Evolutionary conservation across 2,329 filamentous ascomycete species (phyloP).

Genomic region (Calonectria pteridis): DNA sequence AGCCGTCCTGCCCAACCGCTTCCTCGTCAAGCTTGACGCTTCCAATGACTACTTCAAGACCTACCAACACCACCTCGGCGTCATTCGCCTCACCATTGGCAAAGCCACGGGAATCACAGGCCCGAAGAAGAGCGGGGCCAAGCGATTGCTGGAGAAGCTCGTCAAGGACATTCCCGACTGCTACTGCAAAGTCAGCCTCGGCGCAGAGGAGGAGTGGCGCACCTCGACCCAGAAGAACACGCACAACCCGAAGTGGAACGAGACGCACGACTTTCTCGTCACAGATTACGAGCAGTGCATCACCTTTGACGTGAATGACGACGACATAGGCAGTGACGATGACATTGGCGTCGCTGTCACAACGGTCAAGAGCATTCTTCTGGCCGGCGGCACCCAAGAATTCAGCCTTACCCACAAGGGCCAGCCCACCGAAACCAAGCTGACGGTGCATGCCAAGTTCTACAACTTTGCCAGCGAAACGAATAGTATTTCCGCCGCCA

Average conservation of each 20-base stretch:
- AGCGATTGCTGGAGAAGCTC: conserved; percentile 36
- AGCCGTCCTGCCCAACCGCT: conserved; percentile 44
- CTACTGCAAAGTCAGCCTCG: conserved; percentile 39
- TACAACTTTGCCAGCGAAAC: conserved; percentile 37
- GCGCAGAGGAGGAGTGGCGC: conserved; percentile 41
- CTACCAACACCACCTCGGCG: conserved; percentile 40
- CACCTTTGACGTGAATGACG: conserved; percentile 38
- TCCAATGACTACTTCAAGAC: conserved; percentile 46
- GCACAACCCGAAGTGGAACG: conserved; percentile 41
- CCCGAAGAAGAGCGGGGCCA: conserved; percentile 41
- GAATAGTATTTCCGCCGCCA: conserved; percentile 32
- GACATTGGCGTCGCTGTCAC: conserved; percentile 40
- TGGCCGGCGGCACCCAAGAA: conserved; percentile 36
- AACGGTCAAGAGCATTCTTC: conserved; percentile 39
- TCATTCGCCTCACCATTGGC: conserved; percentile 40
- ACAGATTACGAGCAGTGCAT: conserved; percentile 42
- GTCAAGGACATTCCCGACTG: conserved; percentile 43
- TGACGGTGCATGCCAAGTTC: conserved; percentile 40
- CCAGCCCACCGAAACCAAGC: conserved; percentile 32
- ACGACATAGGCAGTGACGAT: conserved; percentile 40
- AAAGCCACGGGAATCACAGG: conserved; percentile 37
- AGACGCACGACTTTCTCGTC: conserved; percentile 44
- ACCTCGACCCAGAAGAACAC: conserved; percentile 42
- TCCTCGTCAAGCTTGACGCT: conserved; percentile 42
- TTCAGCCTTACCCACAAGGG: conserved; percentile 39